Base-by-base conservation (phyloP, 2,329 filamentous ascomycete species). In the Colletotrichum sp. region DNA sequence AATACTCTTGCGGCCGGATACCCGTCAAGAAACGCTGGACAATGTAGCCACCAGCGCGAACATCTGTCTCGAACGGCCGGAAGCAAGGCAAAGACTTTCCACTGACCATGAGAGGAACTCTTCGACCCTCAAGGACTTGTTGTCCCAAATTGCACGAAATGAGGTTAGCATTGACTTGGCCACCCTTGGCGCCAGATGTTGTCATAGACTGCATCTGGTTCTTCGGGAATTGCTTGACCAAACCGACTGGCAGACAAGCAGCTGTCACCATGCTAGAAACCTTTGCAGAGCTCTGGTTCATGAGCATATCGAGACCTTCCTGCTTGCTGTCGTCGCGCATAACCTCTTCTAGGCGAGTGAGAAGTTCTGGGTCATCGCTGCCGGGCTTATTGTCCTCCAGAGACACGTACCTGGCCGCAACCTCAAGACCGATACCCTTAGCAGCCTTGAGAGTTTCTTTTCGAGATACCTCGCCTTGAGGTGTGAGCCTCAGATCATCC, bases 191-290 rank as follows among this genome's bases (percentile, higher is more conserved):
- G 84, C 97, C 97, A 72, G 97, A 98, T 16, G 94, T 94, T 26
- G 97, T 99, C 97, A 99, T 99, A 78, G 95, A 93, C 88, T 99
- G 97, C 96, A 99, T 99, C 86, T 99, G 96, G 82, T 99, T 99
- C 82, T 94, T 94, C 1, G 97, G 97, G 85, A 99, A 99, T 9
- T 94, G 92, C 86, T 99, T 99, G 81, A 95, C 93, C 32, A 99
- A 91, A 57, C 95, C 95, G 24, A 88, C 86, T 1, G 97, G 97
- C 79, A 99, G 90, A 84, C 96, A 98, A 3, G 91, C 91, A 63
- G 89, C 89, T 12, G 96, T 98, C 60, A 99, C 93, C 1, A 89
- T 91, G 18, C 94, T 93, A 6, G 96, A 98, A 30, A 99, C 90
- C 5, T 90, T 85, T 15, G 89, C 88, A 67, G 92, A 94, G 66